Percentiles rank a stretch among this genome's conserved stretches.
phyloP scores from a whole-genome alignment of 2,329 filamentous ascomycete species.

The Fonsecaea monophora region DNA sequence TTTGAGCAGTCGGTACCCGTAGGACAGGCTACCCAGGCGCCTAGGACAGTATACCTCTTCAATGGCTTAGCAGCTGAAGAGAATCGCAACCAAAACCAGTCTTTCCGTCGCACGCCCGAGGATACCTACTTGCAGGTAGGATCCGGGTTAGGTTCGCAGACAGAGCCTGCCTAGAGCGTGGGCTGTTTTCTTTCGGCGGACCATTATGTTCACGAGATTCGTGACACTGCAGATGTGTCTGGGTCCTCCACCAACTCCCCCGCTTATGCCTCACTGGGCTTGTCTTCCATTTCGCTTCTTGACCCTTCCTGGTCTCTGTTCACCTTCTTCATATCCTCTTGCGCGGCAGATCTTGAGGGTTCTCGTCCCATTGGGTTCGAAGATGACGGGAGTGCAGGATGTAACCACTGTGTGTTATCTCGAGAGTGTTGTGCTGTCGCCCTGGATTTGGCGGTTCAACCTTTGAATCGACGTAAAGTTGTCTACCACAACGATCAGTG shows the following conservation, averaged over 20 bases:
- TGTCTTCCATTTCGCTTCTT: background rate
- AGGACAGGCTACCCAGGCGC: too few species aligned
- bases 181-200: background rate
- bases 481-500: conserved; percentile 19
- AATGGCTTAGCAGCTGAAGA: too few species aligned
- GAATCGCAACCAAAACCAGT: too few species aligned
- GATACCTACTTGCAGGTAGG: too few species aligned
- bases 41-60: too few species aligned
- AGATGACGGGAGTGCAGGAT: background rate
- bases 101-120: too few species aligned
- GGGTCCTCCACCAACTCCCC: background rate
- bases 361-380: background rate
- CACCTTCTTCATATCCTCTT: background rate
- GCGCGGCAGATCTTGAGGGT: background rate
- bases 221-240: background rate
- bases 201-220: background rate
- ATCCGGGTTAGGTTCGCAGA: background rate
- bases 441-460: conserved; percentile 18
- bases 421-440: background rate
- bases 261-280: background rate
- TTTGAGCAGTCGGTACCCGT: too few species aligned
- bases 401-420: background rate
- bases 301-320: background rate
- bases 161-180: background rate
- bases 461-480: conserved; percentile 36